These are phyloP conservation scores for Candida tetrigidarum DNA, from an alignment of 1,139 yeast genomes.

Conservation along the genomic window DNA sequence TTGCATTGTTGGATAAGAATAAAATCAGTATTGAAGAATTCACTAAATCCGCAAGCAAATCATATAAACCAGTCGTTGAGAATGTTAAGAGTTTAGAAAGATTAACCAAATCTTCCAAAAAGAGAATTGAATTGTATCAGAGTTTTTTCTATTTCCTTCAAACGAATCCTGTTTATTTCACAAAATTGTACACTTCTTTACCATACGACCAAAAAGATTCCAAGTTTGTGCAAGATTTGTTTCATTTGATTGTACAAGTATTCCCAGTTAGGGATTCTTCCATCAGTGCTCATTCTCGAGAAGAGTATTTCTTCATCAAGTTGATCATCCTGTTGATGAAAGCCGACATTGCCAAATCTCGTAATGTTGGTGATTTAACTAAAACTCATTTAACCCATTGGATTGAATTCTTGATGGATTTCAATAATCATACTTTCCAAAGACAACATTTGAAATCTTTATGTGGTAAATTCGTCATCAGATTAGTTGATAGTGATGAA, in stretches of 20 bases:
- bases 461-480: constrained; percentile 53
- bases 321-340: constrained; percentile 57
- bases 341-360: constrained; percentile 41
- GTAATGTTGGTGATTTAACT: constrained; percentile 37
- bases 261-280: constrained; percentile 46
- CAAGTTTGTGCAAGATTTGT: constrained; percentile 37
- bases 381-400: constrained; percentile 42
- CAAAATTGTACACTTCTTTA: constrained; percentile 46
- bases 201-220: constrained; percentile 25
- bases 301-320: constrained; percentile 72
- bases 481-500: constrained; percentile 58
- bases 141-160: constrained; percentile 82
- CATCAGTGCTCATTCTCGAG: constrained; percentile 54
- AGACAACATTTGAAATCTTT: constrained; percentile 56
- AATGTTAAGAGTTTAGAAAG: constrained; percentile 31
- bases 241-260: constrained; percentile 50
- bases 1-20: constrained; percentile 76
- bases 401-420: constrained; percentile 56
- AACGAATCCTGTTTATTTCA: constrained; percentile 79
- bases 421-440: constrained; percentile 64
- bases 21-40: constrained; percentile 81
- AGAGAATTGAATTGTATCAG: constrained; percentile 66
- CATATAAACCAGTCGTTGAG: constrained; percentile 11
- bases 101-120: constrained; percentile 41
- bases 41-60: constrained; percentile 52